These are phyloP conservation scores for Bisporella sp. DNA, from an alignment of 2,329 filamentous ascomycete genomes.

Conservation along the genomic window DNA sequence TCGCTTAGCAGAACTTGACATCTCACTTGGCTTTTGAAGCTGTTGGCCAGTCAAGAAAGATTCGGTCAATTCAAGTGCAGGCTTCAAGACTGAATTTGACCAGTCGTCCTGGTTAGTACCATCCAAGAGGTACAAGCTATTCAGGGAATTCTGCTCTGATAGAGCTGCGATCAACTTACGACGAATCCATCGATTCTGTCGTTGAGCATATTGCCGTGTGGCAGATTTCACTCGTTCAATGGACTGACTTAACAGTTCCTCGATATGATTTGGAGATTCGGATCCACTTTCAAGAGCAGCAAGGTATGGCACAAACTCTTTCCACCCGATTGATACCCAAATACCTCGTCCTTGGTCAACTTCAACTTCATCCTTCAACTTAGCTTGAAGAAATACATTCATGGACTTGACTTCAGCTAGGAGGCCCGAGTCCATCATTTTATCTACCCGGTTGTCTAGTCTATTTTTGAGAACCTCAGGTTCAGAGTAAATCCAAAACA, in stretches of 20 bases:
- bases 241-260: slow-evolving; percentile 48
- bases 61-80: slow-evolving; percentile 54
- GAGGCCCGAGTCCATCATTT: slow-evolving; percentile 67
- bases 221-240: slow-evolving; percentile 74
- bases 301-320: slow-evolving; percentile 76
- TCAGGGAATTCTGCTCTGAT: slow-evolving; percentile 41
- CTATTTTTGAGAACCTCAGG: slow-evolving; percentile 60
- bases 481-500: slow-evolving; percentile 85
- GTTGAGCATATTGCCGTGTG: slow-evolving; percentile 80
- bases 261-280: slow-evolving; percentile 34
- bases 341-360: slow-evolving; percentile 77
- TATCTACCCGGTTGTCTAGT: slow-evolving; percentile 71
- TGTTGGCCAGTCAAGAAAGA: slow-evolving; percentile 52
- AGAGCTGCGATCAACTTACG: slow-evolving; percentile 71
- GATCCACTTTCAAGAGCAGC: slow-evolving; percentile 32
- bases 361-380: slow-evolving; percentile 38
- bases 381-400: slow-evolving; percentile 37
- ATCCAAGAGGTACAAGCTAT: slow-evolving; percentile 72
- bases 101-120: slow-evolving; percentile 63
- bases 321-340: slow-evolving; percentile 96
- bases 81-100: slow-evolving; percentile 53
- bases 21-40: slow-evolving; percentile 38
- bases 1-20: slow-evolving; percentile 51
- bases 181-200: slow-evolving; percentile 81
- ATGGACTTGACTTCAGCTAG: slow-evolving; percentile 54